Conservation (phyloP, 768 basidiomycete genomes). For the Phaeolepiota aurea region DNA sequence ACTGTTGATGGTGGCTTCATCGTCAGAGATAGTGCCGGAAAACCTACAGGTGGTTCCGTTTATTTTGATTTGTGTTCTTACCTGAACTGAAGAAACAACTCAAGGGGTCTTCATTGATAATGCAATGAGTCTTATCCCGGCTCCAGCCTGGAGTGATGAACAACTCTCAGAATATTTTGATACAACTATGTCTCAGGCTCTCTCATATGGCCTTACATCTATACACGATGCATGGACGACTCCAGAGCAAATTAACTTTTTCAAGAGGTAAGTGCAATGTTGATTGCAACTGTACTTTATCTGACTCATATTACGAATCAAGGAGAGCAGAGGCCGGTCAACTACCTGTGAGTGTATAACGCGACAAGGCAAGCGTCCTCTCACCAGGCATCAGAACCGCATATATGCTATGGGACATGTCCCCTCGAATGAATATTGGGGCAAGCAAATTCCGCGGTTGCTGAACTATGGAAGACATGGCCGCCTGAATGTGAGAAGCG, state of each 20-base stretch:
- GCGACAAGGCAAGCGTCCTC: no score
- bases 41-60: slow-evolving; percentile 56
- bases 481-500: slow-evolving; percentile 47
- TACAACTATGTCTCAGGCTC: slow-evolving; percentile 54
- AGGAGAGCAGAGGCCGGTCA: slow-evolving; percentile 64
- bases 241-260: slow-evolving; percentile 50
- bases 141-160: slow-evolving; percentile 55
- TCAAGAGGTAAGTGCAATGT: slow-evolving; percentile 36
- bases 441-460: slow-evolving; percentile 48
- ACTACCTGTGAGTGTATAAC: slow-evolving; percentile 48
- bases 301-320: not conserved
- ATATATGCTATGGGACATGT: slow-evolving; percentile 54
- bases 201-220: slow-evolving; percentile 71
- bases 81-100: not conserved
- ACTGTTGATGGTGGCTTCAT: slow-evolving; percentile 71
- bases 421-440: slow-evolving; percentile 56
- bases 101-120: slow-evolving; percentile 79
- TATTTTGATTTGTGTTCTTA: not conserved
- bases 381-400: slow-evolving; percentile 30
- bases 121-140: slow-evolving; percentile 69
- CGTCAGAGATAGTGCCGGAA: slow-evolving; percentile 48
- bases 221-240: slow-evolving; percentile 77
- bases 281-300: not conserved
- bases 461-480: slow-evolving; percentile 42
- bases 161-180: slow-evolving; percentile 53